A percentile compares a stretch with the other conserved stretches of the same genome.
phyloP scores from a whole-genome alignment of 169 alveolate species.

The Blepharisma undulans region DNA sequence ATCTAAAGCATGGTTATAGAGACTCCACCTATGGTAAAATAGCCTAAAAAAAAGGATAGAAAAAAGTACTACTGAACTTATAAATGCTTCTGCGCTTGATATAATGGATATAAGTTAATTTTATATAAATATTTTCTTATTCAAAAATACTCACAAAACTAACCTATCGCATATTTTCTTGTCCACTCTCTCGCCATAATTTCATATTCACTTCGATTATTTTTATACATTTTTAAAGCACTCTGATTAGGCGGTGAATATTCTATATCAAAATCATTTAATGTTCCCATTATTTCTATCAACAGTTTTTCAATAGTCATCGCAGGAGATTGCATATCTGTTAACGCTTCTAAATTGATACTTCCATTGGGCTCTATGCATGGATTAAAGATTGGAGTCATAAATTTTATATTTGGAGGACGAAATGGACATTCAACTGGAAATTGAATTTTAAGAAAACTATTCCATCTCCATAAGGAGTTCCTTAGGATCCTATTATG shows the following conservation, averaged over 20 bases:
- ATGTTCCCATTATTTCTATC: constrained; percentile 94
- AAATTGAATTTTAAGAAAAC: constrained; percentile 27
- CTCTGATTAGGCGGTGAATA: constrained; percentile 99
- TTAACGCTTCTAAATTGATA: constrained; percentile 96
- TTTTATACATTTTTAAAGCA: constrained; percentile 96
- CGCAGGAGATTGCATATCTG: constrained; percentile 99
- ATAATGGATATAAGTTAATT: no score
- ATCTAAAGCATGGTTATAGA: no score
- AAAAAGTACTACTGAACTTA: no score
- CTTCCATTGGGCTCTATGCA: constrained; percentile 88
- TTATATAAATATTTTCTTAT: no score
- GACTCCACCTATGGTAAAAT: no score
- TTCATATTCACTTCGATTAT: constrained; percentile 92
- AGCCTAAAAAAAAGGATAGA: no score
- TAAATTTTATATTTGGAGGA: constrained; percentile 41
- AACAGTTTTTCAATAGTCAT: constrained; percentile 97
- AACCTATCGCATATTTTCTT: constrained; percentile 95
- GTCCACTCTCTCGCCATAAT: constrained; percentile 99
- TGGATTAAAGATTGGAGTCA: constrained; percentile 46
- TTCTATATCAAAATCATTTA: constrained; percentile 87
- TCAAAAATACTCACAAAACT: no score
- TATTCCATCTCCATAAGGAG: constrained; percentile 47
- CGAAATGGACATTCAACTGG: constrained; percentile 54
- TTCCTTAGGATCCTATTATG: constrained; percentile 14
- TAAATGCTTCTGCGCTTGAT: no score